Evolutionary conservation across 768 basidiomycete genomes (phyloP).

Genomic region (Mycena maculata): DNA sequence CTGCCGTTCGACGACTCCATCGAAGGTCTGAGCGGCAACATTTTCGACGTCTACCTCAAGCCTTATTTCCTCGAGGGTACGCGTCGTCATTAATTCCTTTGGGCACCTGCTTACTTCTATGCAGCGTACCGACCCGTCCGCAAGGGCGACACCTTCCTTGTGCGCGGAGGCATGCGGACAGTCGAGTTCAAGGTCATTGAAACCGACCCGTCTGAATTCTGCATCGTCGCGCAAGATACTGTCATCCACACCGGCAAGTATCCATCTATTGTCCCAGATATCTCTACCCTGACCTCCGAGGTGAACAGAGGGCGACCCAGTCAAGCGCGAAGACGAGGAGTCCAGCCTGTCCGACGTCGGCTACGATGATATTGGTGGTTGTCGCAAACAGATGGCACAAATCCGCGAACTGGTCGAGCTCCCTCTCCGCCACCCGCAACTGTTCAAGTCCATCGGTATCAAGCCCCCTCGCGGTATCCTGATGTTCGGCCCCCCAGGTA

Average conservation of each 20-base stretch:
- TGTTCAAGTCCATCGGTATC: constrained; percentile 99
- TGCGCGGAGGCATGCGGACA: constrained; percentile 97
- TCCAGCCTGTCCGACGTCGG: constrained; percentile 96
- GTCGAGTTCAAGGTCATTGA: constrained; percentile 99
- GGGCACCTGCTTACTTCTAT: constrained; percentile 23
- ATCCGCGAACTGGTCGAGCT: constrained; percentile 99
- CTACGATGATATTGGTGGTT: constrained; percentile 99
- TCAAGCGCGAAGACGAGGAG: constrained; percentile 99
- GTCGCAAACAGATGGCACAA: constrained; percentile 99
- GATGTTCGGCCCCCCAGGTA: constrained; percentile 98
- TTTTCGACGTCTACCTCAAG: constrained; percentile 98
- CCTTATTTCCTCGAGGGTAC: constrained; percentile 97
- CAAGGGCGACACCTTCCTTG: constrained; percentile 99
- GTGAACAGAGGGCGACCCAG: constrained; percentile 90
- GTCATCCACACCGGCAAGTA: constrained; percentile 89
- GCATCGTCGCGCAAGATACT: constrained; percentile 99
- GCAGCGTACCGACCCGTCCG: constrained; percentile 93
- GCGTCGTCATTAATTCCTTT: constrained; percentile 29
- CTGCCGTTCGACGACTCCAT: constrained; percentile 98
- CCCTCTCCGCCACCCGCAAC: constrained; percentile 96
- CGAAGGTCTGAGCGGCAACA: constrained; percentile 97
- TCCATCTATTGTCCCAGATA: neutral
- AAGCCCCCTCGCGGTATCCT: constrained; percentile 99
- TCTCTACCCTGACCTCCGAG: constrained; percentile 13
- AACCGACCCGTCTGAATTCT: constrained; percentile 97